Base-by-base conservation (phyloP, 208 protist species). In the Angomonas desouzai region DNA sequence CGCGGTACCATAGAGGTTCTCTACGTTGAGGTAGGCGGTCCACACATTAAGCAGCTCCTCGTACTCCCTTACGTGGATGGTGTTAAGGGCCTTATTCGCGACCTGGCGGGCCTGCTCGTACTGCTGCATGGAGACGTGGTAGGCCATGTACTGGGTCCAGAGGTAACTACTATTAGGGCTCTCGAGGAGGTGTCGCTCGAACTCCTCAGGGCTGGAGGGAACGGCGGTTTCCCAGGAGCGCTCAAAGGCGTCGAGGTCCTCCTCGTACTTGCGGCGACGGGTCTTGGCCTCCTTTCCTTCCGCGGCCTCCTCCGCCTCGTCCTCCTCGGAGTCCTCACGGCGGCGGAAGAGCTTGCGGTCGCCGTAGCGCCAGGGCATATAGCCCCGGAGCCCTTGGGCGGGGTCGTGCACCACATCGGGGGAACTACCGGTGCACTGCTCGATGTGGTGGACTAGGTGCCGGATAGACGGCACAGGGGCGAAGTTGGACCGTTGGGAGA, bases 71-170 rank as follows among this genome's bases (percentile, higher is more conserved):
- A 84, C 80, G 57, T 87, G 84, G 60, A 98, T 97, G 9, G 87
- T 94, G 27, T 63, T 70, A 27, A 98, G 76, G 20, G 93, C 93
- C 76, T 89, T 93, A 66, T 97, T 90, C 6, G 87, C 89, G 22
- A 97, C 84, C 55, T 90, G 79, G 6, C 92, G 81, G 16, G 93
- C 93, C 49, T 94, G 80, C 62, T 97, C 92, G 64, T 89, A 83
- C 68, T 97, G 81, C 48, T 91, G 81, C 53, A 94, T 63, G 2
- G 65, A 64, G 1, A 97, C 76, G 63, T 92, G 85, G 63, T 92
- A 76, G 7, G 93, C 85, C 91, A 97, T 97, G 80, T 94, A 97
- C 72, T 97, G 91, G 49, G 83, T 93, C 92, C 93, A 97, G 30
- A 97, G 64, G 66, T 88, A 97, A 65, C 85, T 95, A 76, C 79